phyloP scores from a whole-genome alignment of 208 protist genomes.

The Vickermania ingenoplastis region DNA sequence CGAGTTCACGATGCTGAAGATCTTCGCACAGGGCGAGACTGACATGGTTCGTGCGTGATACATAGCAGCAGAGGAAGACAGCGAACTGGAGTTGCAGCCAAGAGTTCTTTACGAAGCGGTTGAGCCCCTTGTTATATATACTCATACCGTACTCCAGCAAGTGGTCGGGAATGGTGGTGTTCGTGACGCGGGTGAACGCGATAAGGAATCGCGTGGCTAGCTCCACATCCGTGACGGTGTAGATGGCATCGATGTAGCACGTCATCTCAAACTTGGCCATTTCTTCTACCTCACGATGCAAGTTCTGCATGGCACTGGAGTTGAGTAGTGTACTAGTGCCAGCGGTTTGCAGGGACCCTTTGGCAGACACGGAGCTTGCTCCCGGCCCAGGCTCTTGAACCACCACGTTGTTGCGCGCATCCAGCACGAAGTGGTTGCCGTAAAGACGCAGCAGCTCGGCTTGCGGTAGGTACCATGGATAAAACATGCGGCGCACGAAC shows the following conservation, averaged over 20 bases:
- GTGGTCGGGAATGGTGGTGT: not conserved
- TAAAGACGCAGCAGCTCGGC: not conserved
- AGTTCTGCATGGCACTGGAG: not conserved
- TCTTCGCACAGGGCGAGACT: conserved; percentile 8
- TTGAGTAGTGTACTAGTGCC: not conserved
- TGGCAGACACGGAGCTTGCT: not conserved
- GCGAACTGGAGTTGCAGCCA: conserved; percentile 21
- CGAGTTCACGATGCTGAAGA: conserved; percentile 3
- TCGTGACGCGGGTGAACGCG: conserved; percentile 7
- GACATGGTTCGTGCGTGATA: not conserved
- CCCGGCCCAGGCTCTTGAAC: not conserved
- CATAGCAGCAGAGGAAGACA: conserved; percentile 13
- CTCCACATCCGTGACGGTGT: conserved; percentile 17
- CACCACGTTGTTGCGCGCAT: conserved; percentile 11
- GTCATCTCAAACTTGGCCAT: conserved; percentile 1
- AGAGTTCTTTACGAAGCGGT: conserved; percentile 6
- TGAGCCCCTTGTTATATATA: conserved; percentile 31
- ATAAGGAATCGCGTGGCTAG: conserved; percentile 12
- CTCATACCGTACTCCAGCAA: conserved; percentile 12
- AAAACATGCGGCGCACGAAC: not conserved
- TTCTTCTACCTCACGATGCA: conserved; percentile 6
- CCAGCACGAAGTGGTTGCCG: not conserved
- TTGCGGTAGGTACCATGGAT: conserved; percentile 9
- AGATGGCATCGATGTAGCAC: conserved; percentile 17
- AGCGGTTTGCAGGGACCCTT: not conserved